A percentile compares a stretch with the other conserved stretches of the same genome.
phyloP scores from a whole-genome alignment of 2,329 filamentous ascomycete species.

The Pyricularia grisea region DNA sequence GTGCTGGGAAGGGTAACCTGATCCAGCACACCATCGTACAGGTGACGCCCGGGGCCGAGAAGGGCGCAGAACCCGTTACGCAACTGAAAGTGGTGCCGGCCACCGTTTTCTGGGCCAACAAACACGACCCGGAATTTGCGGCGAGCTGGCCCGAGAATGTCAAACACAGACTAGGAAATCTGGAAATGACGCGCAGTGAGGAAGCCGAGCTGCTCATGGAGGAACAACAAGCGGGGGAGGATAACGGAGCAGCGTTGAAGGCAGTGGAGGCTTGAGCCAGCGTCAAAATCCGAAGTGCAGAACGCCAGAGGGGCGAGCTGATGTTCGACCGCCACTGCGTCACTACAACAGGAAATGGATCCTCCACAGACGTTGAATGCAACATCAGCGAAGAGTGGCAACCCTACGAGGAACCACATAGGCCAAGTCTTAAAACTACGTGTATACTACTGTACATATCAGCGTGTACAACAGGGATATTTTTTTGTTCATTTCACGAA shows the following conservation, averaged over 20 bases:
- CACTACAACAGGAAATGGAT: background rate
- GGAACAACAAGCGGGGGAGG: background rate
- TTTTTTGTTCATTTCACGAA: background rate
- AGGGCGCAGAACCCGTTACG: conserved; percentile 2
- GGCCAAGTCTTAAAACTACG: background rate
- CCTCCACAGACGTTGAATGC: background rate
- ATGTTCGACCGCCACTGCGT: background rate
- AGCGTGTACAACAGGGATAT: background rate
- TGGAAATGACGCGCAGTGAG: background rate
- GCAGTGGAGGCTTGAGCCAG: background rate
- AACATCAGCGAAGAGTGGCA: background rate
- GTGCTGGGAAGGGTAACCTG: conserved; percentile 40
- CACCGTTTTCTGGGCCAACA: conserved; percentile 42
- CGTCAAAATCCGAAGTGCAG: background rate
- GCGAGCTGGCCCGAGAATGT: conserved; percentile 43
- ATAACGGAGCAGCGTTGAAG: background rate
- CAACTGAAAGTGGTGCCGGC: conserved; percentile 18
- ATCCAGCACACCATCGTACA: conserved; percentile 20
- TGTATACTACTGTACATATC: conserved; percentile 5
- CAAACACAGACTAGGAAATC: conserved; percentile 23
- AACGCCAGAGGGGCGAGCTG: background rate
- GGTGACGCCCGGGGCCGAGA: conserved; percentile 1
- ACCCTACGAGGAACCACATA: background rate
- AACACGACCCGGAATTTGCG: conserved; percentile 36
- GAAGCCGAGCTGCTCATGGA: background rate